Conservation (phyloP, 108 stramenopile species). For the Discostella pseudostelligera region DNA sequence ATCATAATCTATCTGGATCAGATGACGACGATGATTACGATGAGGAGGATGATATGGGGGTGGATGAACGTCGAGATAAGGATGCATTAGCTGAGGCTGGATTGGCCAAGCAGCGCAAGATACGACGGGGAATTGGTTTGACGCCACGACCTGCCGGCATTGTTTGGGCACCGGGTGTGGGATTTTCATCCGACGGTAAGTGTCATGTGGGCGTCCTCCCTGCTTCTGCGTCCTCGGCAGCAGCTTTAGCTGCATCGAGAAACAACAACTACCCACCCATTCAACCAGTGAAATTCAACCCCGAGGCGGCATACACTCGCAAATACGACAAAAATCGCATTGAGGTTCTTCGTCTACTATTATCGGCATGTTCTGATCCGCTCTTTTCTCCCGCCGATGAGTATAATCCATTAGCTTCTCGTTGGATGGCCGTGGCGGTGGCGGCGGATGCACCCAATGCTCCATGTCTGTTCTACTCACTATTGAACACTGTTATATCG, state of each 20-base stretch:
- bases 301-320: conserved; percentile 54
- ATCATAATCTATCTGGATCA: too few species aligned
- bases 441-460: conserved; percentile 93
- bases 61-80: conserved; percentile 38
- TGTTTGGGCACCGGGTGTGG: conserved; percentile 76
- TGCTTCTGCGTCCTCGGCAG: neutral
- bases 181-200: conserved; percentile 49
- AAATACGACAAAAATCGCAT: conserved; percentile 92
- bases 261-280: too few species aligned
- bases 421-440: conserved; percentile 88
- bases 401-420: conserved; percentile 83
- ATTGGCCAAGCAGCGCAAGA: conserved; percentile 42
- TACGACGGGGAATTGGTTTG: conserved; percentile 55
- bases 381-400: conserved; percentile 89
- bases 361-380: conserved; percentile 88
- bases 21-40: conserved; percentile 17
- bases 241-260: neutral
- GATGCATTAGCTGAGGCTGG: conserved; percentile 65
- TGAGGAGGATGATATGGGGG: conserved; percentile 8
- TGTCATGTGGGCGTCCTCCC: conserved; percentile 14
- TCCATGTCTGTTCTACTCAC: conserved; percentile 86
- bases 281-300: conserved; percentile 14
- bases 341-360: conserved; percentile 91
- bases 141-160: conserved; percentile 63
- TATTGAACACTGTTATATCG: conserved; percentile 85